These are phyloP conservation scores for Hypoxylon sp. DNA, from an alignment of 2,329 filamentous ascomycete species.

Conservation along the genomic window DNA sequence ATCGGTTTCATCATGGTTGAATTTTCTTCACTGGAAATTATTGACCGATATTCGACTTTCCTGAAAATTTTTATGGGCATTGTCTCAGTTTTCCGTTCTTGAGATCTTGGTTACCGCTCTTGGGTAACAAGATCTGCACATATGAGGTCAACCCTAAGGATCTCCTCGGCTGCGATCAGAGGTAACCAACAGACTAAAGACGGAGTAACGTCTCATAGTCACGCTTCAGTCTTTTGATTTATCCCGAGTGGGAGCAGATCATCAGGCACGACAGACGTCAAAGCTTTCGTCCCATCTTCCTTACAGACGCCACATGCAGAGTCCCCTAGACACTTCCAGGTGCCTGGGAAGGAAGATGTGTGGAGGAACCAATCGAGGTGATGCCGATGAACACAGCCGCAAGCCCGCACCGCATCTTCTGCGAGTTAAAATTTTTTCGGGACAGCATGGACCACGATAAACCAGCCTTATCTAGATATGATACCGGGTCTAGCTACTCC, in stretches of 20 bases:
- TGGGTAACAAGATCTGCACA: slow-evolving; percentile 24
- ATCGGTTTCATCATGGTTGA: slow-evolving; percentile 25
- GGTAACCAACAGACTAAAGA: slow-evolving; percentile 31
- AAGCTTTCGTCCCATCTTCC: slow-evolving; percentile 36
- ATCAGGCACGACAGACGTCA: slow-evolving; percentile 40
- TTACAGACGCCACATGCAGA: slow-evolving; percentile 47
- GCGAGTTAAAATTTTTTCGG: slow-evolving; percentile 39
- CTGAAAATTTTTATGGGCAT: slow-evolving; percentile 16
- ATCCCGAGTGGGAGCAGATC: slow-evolving; percentile 34
- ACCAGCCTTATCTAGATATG: slow-evolving; percentile 44
- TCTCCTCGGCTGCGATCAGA: slow-evolving; percentile 20
- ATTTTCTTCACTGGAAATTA: slow-evolving; percentile 21
- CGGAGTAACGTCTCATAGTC: slow-evolving; percentile 6
- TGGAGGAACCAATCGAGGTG: slow-evolving; percentile 46
- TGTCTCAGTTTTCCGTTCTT: slow-evolving; percentile 13
- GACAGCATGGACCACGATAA: slow-evolving; percentile 30
- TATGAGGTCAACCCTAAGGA: slow-evolving; percentile 3
- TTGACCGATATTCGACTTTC: slow-evolving; percentile 13
- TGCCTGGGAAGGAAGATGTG: slow-evolving; percentile 40
- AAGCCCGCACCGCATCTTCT: slow-evolving; percentile 30
- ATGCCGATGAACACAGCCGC: slow-evolving; percentile 44
- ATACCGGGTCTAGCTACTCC: slow-evolving; percentile 36
- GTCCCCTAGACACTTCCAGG: slow-evolving; percentile 43
- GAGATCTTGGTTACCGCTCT: slow-evolving; percentile 18
- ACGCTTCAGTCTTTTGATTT: slow-evolving; percentile 10